A percentile compares a stretch with the other conserved stretches of the same genome.
Evolutionary conservation across 768 basidiomycete species (phyloP).

Genomic region (Asterophora lycoperdoides): DNA sequence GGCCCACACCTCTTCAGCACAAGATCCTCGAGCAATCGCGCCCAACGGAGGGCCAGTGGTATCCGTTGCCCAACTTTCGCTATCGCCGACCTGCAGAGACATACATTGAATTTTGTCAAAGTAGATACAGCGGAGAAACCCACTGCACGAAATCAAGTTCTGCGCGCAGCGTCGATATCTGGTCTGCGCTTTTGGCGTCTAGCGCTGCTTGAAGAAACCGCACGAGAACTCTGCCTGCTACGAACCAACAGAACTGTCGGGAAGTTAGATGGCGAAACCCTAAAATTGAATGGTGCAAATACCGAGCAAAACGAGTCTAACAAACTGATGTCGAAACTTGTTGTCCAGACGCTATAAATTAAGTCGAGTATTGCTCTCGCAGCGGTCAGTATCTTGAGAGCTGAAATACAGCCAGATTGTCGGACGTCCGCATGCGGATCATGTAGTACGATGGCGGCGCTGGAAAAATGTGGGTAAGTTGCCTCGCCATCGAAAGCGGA

Average conservation of each 20-base stretch:
- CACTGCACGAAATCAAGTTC: constrained; percentile 72
- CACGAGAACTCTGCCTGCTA: constrained; percentile 59
- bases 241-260: constrained; percentile 63
- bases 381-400: constrained; percentile 62
- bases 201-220: constrained; percentile 63
- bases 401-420: constrained; percentile 58
- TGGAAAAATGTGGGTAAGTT: constrained; percentile 23
- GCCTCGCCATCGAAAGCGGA: neutral
- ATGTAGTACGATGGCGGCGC: constrained; percentile 66
- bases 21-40: constrained; percentile 52
- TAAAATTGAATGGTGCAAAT: constrained; percentile 19
- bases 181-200: constrained; percentile 51
- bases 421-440: constrained; percentile 70
- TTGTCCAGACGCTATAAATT: constrained; percentile 61
- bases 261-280: neutral
- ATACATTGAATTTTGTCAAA: neutral
- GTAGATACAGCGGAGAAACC: constrained; percentile 19
- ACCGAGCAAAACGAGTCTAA: constrained; percentile 70
- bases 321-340: constrained; percentile 68
- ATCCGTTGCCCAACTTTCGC: constrained; percentile 61
- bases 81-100: constrained; percentile 45
- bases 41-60: constrained; percentile 60
- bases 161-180: constrained; percentile 51
- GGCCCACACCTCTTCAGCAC: constrained; percentile 36
- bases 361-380: constrained; percentile 64